Base-by-base conservation (phyloP, 2,329 filamentous ascomycete species). In the Xylariales sp. region DNA sequence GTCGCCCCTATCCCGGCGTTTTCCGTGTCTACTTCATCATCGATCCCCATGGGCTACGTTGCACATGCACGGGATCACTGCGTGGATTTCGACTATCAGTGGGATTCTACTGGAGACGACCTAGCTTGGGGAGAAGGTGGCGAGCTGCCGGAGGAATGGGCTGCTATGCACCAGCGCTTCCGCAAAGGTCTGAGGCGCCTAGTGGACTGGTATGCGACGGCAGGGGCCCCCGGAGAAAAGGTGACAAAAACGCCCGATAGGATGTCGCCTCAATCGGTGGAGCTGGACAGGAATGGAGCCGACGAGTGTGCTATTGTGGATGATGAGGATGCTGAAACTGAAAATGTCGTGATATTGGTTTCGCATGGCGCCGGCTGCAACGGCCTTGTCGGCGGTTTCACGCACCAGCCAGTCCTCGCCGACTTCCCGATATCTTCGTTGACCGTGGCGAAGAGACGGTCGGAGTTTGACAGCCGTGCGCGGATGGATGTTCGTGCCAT, bases 331-430 rank as follows among this genome's bases (percentile, higher is more conserved):
- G 77, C 81, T 16, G 73, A 81, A 23, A 72, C 78, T 1, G 86
- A 95, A 50, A 76, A 89, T 2, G 82, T 97, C 2, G 69, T 98
- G 13, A 73, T 98, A 28, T 66, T 98, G 6, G 85, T 98, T 16
- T 95, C 93, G 0, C 93, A 98, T 56, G 91, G 91, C 17, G 93
- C 93, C 12, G 93, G 93, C 27, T 95, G 91, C 63, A 98, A 98
- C 64, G 93, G 93, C 3, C 65, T 98, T 30, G 90, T 98, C 45
- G 89, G 91, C 11, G 89, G 89, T 18, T 77, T 98, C 47, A 94
- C 90, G 1, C 86, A 91, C 43, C 86, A 95, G 53, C 91, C 93
- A 0, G 89, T 95, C 0, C 72, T 98, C 12, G 79, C 95, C 53
- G 90, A 97, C 55, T 85, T 97, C 13, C 84, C 83, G 19, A 86